phyloP scores from a whole-genome alignment of 1,284 basidiomycete genomes.

The Leccinum holopus region DNA sequence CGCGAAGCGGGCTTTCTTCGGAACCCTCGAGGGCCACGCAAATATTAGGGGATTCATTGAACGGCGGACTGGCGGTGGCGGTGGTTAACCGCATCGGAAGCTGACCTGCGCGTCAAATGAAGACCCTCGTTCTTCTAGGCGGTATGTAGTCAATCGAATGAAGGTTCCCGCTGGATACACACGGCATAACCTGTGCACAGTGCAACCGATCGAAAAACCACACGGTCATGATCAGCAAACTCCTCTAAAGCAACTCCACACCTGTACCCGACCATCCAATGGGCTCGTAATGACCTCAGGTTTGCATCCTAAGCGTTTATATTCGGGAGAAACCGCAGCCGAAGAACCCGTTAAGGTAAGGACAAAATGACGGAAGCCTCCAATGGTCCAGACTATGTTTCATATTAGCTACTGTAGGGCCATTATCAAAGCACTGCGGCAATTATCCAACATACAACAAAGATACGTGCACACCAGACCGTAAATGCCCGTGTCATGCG shows the following conservation, averaged over 20 bases:
- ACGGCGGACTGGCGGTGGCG: constrained; percentile 48
- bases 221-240: constrained; percentile 20
- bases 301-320: constrained; percentile 8
- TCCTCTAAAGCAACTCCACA: constrained; percentile 3
- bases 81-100: constrained; percentile 22
- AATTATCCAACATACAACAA: constrained; percentile 15
- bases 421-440: constrained; percentile 19
- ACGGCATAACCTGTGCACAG: background rate
- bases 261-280: constrained; percentile 6
- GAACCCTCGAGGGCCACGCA: constrained; percentile 74
- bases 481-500: constrained; percentile 17
- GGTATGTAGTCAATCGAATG: constrained; percentile 8
- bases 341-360: background rate
- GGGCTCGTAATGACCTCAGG: constrained; percentile 19
- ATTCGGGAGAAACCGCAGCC: constrained; percentile 7
- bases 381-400: background rate
- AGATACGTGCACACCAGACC: constrained; percentile 11
- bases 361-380: background rate
- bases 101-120: constrained; percentile 3
- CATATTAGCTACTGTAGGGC: constrained; percentile 16
- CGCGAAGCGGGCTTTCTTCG: constrained; percentile 78
- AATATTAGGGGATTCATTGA: constrained; percentile 81
- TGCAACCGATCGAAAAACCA: constrained; percentile 1
- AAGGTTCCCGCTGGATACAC: background rate
- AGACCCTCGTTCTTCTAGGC: constrained; percentile 6